These are phyloP conservation scores for Vaccinium myrtillus DNA, from an alignment of 148 eudicot species.

Conservation along the genomic window DNA sequence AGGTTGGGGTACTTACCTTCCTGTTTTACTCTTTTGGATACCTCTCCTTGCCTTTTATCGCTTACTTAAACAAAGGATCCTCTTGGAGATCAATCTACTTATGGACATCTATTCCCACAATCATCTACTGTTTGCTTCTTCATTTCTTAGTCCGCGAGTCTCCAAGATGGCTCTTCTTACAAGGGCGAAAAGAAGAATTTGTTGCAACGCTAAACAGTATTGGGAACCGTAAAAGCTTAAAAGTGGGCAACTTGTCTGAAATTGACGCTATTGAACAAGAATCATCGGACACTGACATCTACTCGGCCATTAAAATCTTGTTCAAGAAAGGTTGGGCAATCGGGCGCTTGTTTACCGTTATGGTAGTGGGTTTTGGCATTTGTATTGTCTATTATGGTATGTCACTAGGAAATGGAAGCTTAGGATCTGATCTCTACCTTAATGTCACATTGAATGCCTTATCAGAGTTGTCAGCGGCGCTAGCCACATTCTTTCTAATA, in stretches of 20 bases:
- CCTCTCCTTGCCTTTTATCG: slow-evolving; percentile 55
- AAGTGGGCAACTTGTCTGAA: not conserved
- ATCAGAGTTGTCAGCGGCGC: slow-evolving; percentile 47
- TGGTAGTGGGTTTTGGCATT: slow-evolving; percentile 46
- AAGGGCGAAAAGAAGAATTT: slow-evolving; percentile 52
- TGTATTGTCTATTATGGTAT: slow-evolving; percentile 70
- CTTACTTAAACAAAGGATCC: slow-evolving; percentile 30
- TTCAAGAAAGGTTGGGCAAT: slow-evolving; percentile 44
- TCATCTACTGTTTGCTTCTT: slow-evolving; percentile 40
- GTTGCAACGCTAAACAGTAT: slow-evolving; percentile 37
- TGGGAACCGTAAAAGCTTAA: slow-evolving; percentile 3
- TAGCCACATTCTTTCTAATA: slow-evolving; percentile 37
- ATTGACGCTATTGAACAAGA: not conserved
- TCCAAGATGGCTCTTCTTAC: slow-evolving; percentile 66
- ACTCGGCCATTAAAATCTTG: slow-evolving; percentile 43
- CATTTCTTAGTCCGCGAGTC: slow-evolving; percentile 51
- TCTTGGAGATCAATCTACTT: slow-evolving; percentile 62
- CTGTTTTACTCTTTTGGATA: slow-evolving; percentile 53
- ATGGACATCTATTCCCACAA: slow-evolving; percentile 47
- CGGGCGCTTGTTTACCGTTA: slow-evolving; percentile 30
- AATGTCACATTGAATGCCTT: slow-evolving; percentile 51
- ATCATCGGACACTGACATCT: slow-evolving; percentile 20
- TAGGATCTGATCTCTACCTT: slow-evolving; percentile 51
- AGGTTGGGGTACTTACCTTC: slow-evolving; percentile 57
- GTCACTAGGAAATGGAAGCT: slow-evolving; percentile 54